Evolutionary conservation across 2,329 filamentous ascomycete genomes (phyloP).

Genomic region (Epicoccum nigrum): DNA sequence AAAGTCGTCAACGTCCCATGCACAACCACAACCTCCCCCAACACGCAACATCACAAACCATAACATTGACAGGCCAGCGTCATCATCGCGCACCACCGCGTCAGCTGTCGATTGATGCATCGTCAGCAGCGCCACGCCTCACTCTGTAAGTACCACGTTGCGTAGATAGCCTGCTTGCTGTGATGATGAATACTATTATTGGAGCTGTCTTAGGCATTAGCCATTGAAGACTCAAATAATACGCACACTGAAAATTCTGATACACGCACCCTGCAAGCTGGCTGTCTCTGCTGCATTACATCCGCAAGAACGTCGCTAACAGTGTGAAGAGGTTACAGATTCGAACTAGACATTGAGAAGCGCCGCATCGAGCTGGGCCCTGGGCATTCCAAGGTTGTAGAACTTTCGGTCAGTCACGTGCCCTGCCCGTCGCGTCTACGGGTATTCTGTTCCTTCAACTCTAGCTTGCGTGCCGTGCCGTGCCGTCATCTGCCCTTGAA

Average conservation of each 20-base stretch:
- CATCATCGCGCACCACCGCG: background rate
- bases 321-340: conserved; percentile 12
- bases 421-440: conserved; percentile 1
- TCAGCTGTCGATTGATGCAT: conserved; percentile 10
- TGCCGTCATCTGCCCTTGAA: background rate
- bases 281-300: conserved; percentile 3
- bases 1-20: background rate
- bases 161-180: conserved; percentile 18
- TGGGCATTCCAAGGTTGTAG: too few relatives aligned
- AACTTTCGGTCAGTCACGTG: background rate
- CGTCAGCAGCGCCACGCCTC: conserved; percentile 5
- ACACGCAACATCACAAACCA: conserved; percentile 1
- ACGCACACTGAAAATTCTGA: conserved; percentile 53
- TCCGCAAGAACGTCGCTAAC: conserved; percentile 28
- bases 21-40: background rate
- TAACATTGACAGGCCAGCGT: background rate
- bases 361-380: background rate
- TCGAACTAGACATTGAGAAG: conserved; percentile 7
- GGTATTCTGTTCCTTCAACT: background rate
- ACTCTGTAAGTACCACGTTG: conserved; percentile 21
- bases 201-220: conserved; percentile 73
- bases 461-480: conserved; percentile 2
- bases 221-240: conserved; percentile 58
- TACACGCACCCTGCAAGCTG: conserved; percentile 30
- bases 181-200: conserved; percentile 70